phyloP scores from a whole-genome alignment of 2,329 filamentous ascomycete genomes.

The Dactylella cylindrospora region DNA sequence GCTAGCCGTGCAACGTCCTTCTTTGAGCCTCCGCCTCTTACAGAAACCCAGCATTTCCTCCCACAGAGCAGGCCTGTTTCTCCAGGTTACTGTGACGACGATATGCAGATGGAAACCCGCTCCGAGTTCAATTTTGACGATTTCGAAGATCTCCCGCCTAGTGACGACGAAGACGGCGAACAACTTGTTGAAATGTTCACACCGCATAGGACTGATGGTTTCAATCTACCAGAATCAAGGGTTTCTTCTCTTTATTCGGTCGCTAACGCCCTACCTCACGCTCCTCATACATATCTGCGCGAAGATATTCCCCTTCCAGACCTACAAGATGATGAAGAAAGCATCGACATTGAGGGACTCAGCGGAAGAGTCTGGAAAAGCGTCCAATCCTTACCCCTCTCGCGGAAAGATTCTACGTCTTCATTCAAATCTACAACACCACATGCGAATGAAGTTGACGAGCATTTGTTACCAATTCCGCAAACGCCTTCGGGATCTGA shows the following conservation, averaged over 20 bases:
- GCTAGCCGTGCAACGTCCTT: constrained; percentile 10
- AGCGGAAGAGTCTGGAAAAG: constrained; percentile 21
- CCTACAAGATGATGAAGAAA: constrained; percentile 7
- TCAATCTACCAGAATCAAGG: constrained; percentile 18
- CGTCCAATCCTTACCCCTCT: constrained; percentile 21
- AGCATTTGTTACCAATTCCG: too few species aligned
- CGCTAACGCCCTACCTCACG: constrained; percentile 4
- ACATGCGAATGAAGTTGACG: too few species aligned
- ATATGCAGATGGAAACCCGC: constrained; percentile 29
- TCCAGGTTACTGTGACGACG: not conserved
- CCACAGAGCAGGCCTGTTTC: constrained; percentile 21
- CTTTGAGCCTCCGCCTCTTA: not conserved
- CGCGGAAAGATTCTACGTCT: constrained; percentile 8
- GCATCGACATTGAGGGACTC: constrained; percentile 17
- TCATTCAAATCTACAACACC: too few species aligned
- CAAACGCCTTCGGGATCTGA: too few species aligned
- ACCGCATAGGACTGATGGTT: not conserved
- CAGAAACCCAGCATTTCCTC: not conserved
- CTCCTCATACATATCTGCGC: not conserved
- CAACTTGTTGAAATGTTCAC: constrained; percentile 33
- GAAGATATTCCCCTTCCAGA: not conserved
- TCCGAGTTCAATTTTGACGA: constrained; percentile 35
- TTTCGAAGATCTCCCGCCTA: constrained; percentile 28
- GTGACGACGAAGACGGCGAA: constrained; percentile 20
- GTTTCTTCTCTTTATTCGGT: constrained; percentile 35